A percentile compares a stretch with the other conserved stretches of the same genome.
Conservation (phyloP, 2,329 filamentous ascomycete species). For the Alternaria gansuensis region DNA sequence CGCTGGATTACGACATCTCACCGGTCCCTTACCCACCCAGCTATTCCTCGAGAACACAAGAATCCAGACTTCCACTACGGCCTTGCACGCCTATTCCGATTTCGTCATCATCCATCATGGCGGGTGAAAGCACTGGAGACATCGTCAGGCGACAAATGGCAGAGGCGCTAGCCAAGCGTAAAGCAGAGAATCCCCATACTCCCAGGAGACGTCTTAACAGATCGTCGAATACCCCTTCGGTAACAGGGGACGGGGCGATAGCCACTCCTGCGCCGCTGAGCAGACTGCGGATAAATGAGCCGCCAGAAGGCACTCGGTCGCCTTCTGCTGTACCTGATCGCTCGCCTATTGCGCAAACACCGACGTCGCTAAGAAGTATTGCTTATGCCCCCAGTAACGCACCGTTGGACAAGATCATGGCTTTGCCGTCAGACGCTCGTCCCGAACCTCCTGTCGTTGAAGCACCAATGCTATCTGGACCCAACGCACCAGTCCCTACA, state of each 20-base stretch:
- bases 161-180: constrained; percentile 21
- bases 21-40: constrained; percentile 35
- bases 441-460: constrained; percentile 17
- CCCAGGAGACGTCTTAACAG: constrained; percentile 16
- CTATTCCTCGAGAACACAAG: constrained; percentile 32
- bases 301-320: constrained; percentile 42
- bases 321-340: constrained; percentile 49
- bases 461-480: constrained; percentile 3
- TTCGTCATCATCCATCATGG: constrained; percentile 31
- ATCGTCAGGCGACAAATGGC: constrained; percentile 18
- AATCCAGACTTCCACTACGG: constrained; percentile 33
- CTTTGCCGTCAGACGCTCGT: constrained; percentile 1
- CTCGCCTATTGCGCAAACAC: constrained; percentile 32
- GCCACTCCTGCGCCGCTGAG: constrained; percentile 5
- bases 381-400: constrained; percentile 31
- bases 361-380: constrained; percentile 42
- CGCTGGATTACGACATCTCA: constrained; percentile 27
- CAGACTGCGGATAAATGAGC: constrained; percentile 13
- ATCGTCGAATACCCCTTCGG: constrained; percentile 14
- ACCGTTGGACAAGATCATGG: constrained; percentile 12
- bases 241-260: background rate
- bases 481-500: constrained; percentile 3
- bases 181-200: constrained; percentile 25
- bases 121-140: constrained; percentile 17
- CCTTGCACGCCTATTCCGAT: constrained; percentile 27